Evolutionary conservation across 2,329 filamentous ascomycete species (phyloP).

Genomic region (Sporothrix phasma): DNA sequence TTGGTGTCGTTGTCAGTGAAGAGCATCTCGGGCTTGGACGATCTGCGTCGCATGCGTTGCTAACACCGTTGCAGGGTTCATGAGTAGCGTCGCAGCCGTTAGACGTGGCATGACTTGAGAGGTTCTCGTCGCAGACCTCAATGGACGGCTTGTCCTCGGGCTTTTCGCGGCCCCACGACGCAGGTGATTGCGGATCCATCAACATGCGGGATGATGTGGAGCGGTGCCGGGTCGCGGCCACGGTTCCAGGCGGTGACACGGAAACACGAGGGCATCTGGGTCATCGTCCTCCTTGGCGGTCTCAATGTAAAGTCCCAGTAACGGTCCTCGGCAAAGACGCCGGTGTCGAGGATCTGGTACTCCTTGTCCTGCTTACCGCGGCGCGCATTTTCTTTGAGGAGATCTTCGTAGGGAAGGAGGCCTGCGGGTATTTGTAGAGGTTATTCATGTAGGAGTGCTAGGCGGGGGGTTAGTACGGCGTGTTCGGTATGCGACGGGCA

Average conservation of each 20-base stretch:
- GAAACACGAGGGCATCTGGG: conserved; percentile 82
- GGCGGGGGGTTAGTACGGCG: not conserved
- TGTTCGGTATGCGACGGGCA: not conserved
- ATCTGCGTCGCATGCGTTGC: conserved; percentile 69
- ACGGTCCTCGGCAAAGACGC: conserved; percentile 73
- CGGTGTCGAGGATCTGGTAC: conserved; percentile 87
- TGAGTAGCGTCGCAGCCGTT: too few relatives aligned
- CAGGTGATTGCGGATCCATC: conserved; percentile 97
- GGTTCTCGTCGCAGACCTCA: conserved; percentile 51
- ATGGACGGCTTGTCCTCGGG: conserved; percentile 73
- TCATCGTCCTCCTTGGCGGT: conserved; percentile 90
- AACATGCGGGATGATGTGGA: conserved; percentile 92
- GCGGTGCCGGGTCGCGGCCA: conserved; percentile 76
- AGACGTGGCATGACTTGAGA: conserved; percentile 70
- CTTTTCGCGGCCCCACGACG: conserved; percentile 79
- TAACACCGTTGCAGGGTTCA: too few relatives aligned
- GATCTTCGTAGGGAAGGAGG: conserved; percentile 85
- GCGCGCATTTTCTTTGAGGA: conserved; percentile 73
- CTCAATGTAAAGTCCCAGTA: conserved; percentile 97
- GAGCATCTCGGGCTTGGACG: conserved; percentile 70
- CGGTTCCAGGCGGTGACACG: conserved; percentile 95
- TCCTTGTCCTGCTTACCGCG: conserved; percentile 69
- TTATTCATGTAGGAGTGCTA: conserved; percentile 99
- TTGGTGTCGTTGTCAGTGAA: conserved; percentile 98
- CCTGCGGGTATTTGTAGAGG: conserved; percentile 94